Percentiles rank a stretch among this genome's conserved stretches.
Conservation (phyloP, 1,284 basidiomycete genomes). For the Cutaneotrichosporon cavernicola region DNA sequence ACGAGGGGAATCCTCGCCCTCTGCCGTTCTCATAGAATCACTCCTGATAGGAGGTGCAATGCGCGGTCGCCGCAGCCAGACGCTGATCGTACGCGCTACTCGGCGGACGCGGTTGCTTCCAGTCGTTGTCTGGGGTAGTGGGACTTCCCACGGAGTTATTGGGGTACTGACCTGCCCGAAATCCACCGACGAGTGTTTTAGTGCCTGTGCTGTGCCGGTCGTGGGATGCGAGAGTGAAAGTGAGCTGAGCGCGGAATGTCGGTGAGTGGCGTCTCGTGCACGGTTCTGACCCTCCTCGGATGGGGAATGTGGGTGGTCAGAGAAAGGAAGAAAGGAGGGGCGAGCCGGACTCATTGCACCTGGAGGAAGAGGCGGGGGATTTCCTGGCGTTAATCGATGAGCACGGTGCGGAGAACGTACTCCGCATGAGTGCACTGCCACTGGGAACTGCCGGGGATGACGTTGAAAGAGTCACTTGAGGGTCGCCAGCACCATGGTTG, state of each 20-base stretch:
- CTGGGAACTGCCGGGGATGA: no score
- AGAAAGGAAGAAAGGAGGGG: neutral
- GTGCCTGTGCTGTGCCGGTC: neutral
- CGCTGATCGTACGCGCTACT: neutral
- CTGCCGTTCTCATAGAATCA: neutral
- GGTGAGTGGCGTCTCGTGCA: neutral
- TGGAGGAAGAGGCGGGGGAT: neutral
- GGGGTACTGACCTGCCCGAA: neutral
- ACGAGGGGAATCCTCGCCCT: neutral
- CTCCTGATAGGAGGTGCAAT: neutral
- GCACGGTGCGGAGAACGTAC: no score
- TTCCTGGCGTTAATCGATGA: neutral
- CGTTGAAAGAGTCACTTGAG: no score
- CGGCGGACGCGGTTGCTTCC: neutral
- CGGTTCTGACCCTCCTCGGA: neutral
- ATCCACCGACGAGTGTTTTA: neutral
- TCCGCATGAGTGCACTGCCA: no score
- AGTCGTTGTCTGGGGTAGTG: neutral
- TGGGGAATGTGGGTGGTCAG: neutral
- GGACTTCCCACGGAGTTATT: neutral
- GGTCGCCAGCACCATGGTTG: no score
- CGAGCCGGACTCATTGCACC: neutral
- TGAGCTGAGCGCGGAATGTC: neutral
- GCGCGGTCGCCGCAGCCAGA: neutral
- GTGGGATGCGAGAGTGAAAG: neutral